Conservation (phyloP, 2,329 filamentous ascomycete genomes). For the Stagonosporopsis chrysanthemi region DNA sequence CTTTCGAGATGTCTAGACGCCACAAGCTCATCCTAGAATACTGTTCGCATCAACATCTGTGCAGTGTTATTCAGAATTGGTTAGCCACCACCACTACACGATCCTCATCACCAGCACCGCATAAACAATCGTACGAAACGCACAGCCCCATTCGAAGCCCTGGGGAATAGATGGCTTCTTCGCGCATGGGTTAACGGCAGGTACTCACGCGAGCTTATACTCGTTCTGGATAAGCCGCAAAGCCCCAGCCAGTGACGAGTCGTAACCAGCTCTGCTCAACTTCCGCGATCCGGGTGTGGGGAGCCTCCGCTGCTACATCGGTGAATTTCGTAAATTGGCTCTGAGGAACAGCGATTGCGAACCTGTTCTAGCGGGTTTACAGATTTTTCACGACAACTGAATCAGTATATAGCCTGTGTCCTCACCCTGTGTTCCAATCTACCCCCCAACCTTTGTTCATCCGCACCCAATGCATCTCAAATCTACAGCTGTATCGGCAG, state of each 20-base stretch:
- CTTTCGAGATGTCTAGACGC: neutral
- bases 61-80: neutral
- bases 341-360: slow-evolving; percentile 6
- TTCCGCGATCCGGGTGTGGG: slow-evolving; percentile 11
- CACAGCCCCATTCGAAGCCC: neutral
- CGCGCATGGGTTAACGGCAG: slow-evolving; percentile 5
- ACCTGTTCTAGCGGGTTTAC: slow-evolving; percentile 10
- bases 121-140: neutral
- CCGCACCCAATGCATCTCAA: slow-evolving; percentile 11
- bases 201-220: slow-evolving; percentile 15
- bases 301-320: slow-evolving; percentile 23
- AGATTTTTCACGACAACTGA: slow-evolving; percentile 4
- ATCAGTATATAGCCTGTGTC: slow-evolving; percentile 3
- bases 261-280: slow-evolving; percentile 12
- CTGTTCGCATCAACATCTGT: neutral
- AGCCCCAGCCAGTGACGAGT: neutral
- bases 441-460: neutral
- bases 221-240: slow-evolving; percentile 11
- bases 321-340: slow-evolving; percentile 21
- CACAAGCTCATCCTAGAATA: neutral
- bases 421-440: neutral
- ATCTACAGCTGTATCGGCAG: slow-evolving; percentile 24
- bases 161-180: neutral
- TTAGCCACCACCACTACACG: neutral
- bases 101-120: neutral